Percentiles rank a stretch among this genome's conserved stretches.
Evolutionary conservation across 1,139 yeast species (phyloP).

Genomic region (Geotrichum histeridarum): DNA sequence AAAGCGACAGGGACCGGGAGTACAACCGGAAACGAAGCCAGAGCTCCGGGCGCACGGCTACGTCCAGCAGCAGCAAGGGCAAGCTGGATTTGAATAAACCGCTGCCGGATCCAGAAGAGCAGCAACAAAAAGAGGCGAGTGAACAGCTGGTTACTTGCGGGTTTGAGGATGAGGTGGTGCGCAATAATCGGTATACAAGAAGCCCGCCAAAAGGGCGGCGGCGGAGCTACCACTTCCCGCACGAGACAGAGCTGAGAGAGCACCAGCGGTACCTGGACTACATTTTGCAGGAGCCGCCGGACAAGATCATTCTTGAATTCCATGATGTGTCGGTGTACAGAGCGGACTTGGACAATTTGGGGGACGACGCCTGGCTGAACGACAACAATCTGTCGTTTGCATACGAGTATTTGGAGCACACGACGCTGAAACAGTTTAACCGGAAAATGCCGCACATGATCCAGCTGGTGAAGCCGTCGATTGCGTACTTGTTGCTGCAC

Average conservation of each 20-base stretch:
- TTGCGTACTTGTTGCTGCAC: slow-evolving; percentile 39
- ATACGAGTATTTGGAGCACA: slow-evolving; percentile 52
- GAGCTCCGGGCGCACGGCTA: too few species aligned
- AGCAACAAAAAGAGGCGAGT: neutral
- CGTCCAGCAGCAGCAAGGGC: neutral
- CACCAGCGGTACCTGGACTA: neutral
- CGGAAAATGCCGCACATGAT: slow-evolving; percentile 24
- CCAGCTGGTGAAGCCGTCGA: slow-evolving; percentile 40
- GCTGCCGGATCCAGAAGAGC: neutral
- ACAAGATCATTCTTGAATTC: slow-evolving; percentile 27
- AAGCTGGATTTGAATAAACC: slow-evolving; percentile 9
- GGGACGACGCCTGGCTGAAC: slow-evolving; percentile 64
- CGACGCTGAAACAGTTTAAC: slow-evolving; percentile 14
- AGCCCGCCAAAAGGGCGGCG: neutral
- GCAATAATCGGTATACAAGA: neutral
- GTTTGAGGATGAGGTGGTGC: slow-evolving; percentile 22
- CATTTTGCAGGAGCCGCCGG: neutral
- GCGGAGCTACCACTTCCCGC: slow-evolving; percentile 10
- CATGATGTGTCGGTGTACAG: slow-evolving; percentile 45
- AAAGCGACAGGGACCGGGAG: neutral
- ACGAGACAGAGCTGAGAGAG: slow-evolving; percentile 4
- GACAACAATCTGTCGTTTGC: slow-evolving; percentile 64
- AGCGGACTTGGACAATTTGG: slow-evolving; percentile 44
- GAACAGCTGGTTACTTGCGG: slow-evolving; percentile 21
- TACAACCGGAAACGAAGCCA: neutral